These are phyloP conservation scores for Cladosporium sp. DNA, from an alignment of 2,329 filamentous ascomycete genomes.

Conservation along the genomic window DNA sequence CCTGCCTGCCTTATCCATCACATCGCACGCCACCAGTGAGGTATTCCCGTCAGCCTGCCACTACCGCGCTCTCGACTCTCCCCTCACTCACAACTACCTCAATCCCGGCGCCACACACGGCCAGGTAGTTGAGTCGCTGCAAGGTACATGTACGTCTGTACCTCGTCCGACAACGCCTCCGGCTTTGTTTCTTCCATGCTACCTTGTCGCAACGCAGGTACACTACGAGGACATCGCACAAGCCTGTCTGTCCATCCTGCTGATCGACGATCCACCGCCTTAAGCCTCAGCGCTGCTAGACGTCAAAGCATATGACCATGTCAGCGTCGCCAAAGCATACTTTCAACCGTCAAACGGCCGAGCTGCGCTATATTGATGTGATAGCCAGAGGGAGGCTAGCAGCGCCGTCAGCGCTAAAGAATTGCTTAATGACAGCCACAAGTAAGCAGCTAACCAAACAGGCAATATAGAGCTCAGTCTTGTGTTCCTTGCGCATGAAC, in stretches of 20 bases:
- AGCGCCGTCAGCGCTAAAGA: constrained; percentile 1
- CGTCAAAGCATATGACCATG: constrained; percentile 1
- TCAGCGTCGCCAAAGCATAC: background rate
- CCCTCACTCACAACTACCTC: constrained; percentile 4
- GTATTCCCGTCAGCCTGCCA: constrained; percentile 2
- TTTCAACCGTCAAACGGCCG: background rate
- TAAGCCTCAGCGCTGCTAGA: background rate
- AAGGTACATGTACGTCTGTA: constrained; percentile 17
- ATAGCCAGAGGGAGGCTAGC: background rate
- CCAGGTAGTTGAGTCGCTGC: constrained; percentile 10
- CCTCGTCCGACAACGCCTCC: background rate
- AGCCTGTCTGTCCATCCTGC: background rate
- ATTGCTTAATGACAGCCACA: constrained; percentile 3
- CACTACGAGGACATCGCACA: constrained; percentile 5
- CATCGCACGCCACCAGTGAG: constrained; percentile 2
- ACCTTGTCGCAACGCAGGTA: constrained; percentile 7
- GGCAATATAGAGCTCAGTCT: background rate
- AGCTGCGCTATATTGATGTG: background rate
- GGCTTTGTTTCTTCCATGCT: constrained; percentile 2
- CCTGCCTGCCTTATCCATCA: background rate
- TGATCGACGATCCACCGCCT: constrained; percentile 1
- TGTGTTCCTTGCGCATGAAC: background rate
- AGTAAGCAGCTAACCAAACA: background rate
- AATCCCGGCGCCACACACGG: constrained; percentile 9
- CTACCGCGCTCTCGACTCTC: constrained; percentile 1